phyloP scores from a whole-genome alignment of 352 stramenopile species.

The Globisporangium barbulae region DNA sequence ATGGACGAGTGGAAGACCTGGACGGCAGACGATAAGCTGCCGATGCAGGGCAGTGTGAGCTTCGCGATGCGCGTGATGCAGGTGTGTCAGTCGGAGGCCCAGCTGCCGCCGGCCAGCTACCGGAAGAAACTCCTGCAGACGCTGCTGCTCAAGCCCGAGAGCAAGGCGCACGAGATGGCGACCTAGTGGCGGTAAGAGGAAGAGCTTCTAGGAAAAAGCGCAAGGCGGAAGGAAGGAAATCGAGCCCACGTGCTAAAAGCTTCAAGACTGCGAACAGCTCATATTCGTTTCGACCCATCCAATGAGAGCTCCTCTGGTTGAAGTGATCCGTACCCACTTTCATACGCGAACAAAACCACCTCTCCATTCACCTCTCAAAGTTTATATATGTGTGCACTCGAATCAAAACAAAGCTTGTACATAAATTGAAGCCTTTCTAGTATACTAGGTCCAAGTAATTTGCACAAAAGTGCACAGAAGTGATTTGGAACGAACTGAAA shows the following conservation, averaged over 20 bases:
- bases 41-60: constrained; percentile 35
- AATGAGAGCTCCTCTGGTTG: constrained; percentile 13
- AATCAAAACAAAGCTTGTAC: no score
- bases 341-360: no score
- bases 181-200: background rate
- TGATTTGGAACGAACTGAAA: no score
- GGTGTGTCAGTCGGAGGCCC: constrained; percentile 40
- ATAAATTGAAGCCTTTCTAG: no score
- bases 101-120: constrained; percentile 42
- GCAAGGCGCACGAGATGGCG: constrained; percentile 34
- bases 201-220: no score
- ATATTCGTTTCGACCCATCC: background rate
- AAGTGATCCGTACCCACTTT: constrained; percentile 20
- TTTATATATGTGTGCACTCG: no score
- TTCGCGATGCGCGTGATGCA: constrained; percentile 43
- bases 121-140: constrained; percentile 61
- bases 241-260: background rate
- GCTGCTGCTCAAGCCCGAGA: constrained; percentile 58
- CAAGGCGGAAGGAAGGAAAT: no score
- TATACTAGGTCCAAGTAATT: no score
- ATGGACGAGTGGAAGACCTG: constrained; percentile 56
- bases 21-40: constrained; percentile 54
- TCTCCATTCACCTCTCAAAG: no score
- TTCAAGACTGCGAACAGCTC: background rate
- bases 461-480: no score